Conservation (phyloP, 176 grass and related monocot species). For the Ensete ventricosum region DNA sequence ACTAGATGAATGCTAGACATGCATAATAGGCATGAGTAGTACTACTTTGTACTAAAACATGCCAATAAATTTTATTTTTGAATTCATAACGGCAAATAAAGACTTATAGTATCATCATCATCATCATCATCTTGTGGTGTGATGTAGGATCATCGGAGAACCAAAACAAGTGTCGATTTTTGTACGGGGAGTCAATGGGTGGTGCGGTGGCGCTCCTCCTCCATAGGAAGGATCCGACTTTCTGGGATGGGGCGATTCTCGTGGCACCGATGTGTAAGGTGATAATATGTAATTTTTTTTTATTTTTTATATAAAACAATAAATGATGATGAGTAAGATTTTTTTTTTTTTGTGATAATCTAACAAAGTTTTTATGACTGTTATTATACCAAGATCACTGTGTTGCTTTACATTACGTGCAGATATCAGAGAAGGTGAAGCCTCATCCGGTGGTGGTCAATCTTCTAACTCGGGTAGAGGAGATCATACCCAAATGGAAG, state of each 20-base stretch:
- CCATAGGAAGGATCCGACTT: conserved; percentile 63
- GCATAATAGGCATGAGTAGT: no score
- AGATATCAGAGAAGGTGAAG: conserved; percentile 91
- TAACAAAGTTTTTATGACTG: no score
- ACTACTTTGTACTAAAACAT: no score
- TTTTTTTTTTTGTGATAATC: no score
- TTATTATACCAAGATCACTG: no score
- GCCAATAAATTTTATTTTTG: no score
- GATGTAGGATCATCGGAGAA: conserved; percentile 40
- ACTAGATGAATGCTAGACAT: not conserved
- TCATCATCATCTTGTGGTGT: not conserved
- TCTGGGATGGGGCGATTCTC: conserved; percentile 80
- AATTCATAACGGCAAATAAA: no score
- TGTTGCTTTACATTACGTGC: not conserved
- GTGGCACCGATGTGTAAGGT: conserved; percentile 96
- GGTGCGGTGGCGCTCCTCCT: conserved; percentile 60
- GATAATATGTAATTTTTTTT: not conserved
- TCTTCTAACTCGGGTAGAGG: conserved; percentile 67
- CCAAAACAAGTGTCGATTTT: conserved; percentile 61
- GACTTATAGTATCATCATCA: not conserved
- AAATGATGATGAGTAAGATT: not conserved
- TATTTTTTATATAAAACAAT: not conserved
- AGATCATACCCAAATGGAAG: conserved; percentile 93
- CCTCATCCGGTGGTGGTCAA: conserved; percentile 61
- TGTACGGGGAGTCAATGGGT: conserved; percentile 95